phyloP scores from a whole-genome alignment of 371 early-diverging fungal species.

The Funneliformis caledonium region DNA sequence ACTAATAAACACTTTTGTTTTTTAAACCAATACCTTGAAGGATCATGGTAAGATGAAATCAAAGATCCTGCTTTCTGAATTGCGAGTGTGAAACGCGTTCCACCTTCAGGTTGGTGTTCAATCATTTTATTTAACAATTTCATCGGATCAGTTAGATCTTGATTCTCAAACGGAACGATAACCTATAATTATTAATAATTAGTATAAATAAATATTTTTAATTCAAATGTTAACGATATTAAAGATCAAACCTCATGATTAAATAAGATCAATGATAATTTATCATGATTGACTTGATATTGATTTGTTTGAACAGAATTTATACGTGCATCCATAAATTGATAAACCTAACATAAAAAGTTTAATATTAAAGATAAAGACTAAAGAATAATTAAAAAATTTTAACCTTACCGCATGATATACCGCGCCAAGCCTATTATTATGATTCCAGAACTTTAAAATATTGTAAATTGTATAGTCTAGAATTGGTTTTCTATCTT shows the following conservation, averaged over 20 bases:
- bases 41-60: conserved; percentile 1
- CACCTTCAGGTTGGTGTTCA: background rate
- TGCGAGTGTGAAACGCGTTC: background rate
- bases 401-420: background rate
- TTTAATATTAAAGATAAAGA: background rate
- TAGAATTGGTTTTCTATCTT: background rate
- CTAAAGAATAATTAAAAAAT: background rate
- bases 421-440: conserved; percentile 25
- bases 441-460: background rate
- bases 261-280: conserved; percentile 8
- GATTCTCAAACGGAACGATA: conserved; percentile 14
- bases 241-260: no score
- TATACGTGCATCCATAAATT: conserved; percentile 17
- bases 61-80: background rate
- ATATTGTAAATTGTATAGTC: background rate
- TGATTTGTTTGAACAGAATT: background rate
- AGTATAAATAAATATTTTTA: no score
- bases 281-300: background rate
- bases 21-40: background rate
- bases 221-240: no score
- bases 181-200: background rate
- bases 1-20: background rate
- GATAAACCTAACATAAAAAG: background rate
- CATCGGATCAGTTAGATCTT: background rate
- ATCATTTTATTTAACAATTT: background rate